Conservation (phyloP, 768 basidiomycete species). For the Candolleomyces aberdarensis region DNA sequence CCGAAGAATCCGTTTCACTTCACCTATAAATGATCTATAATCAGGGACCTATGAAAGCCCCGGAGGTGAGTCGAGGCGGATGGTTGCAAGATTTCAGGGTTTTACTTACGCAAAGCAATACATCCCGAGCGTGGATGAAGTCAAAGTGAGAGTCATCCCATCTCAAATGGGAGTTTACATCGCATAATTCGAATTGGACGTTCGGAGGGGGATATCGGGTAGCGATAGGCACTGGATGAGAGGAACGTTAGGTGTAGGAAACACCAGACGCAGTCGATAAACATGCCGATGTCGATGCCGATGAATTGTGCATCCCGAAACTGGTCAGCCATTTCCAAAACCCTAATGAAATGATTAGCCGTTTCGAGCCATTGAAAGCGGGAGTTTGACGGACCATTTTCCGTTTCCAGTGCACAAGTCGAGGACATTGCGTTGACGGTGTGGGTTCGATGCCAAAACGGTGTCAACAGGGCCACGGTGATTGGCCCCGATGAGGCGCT, state of each 20-base stretch:
- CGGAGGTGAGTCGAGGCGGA: background rate
- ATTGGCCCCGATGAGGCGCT: conserved; percentile 49
- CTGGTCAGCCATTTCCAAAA: conserved; percentile 65
- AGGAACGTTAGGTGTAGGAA: conserved; percentile 2
- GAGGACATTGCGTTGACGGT: conserved; percentile 50
- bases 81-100: background rate
- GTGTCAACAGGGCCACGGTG: conserved; percentile 60
- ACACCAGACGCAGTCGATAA: conserved; percentile 9
- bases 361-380: background rate
- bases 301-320: conserved; percentile 65
- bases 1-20: conserved; percentile 62
- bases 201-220: conserved; percentile 60
- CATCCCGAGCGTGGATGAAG: conserved; percentile 60
- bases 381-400: conserved; percentile 49
- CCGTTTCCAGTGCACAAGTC: conserved; percentile 81
- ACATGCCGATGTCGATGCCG: conserved; percentile 75
- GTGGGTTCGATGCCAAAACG: conserved; percentile 39
- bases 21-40: conserved; percentile 50
- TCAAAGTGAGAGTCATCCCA: conserved; percentile 59
- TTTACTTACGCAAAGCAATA: conserved; percentile 57
- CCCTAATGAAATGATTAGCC: conserved; percentile 38
- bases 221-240: conserved; percentile 61
- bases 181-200: conserved; percentile 63
- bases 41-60: conserved; percentile 45
- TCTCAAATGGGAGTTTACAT: conserved; percentile 50